A percentile compares a stretch with the other conserved stretches of the same genome.
phyloP scores from a whole-genome alignment of 192 early-diverging fungal genomes.

The Kappamyces sp. region DNA sequence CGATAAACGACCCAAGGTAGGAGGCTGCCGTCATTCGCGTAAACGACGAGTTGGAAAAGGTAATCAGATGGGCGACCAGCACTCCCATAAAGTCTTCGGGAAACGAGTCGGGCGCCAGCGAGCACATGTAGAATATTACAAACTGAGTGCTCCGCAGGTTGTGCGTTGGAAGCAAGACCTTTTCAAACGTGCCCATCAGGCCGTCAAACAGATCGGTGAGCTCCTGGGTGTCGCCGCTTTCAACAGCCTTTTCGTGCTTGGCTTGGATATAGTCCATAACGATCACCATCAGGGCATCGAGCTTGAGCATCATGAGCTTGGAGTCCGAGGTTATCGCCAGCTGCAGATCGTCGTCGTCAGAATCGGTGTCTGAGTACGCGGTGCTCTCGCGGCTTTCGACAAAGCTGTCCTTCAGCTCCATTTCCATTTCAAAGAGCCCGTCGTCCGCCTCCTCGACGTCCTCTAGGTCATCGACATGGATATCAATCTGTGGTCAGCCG shows the following conservation, averaged over 20 bases:
- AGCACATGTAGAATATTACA: constrained; percentile 75
- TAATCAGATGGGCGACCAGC: constrained; percentile 55
- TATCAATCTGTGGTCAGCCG: constrained; percentile 57
- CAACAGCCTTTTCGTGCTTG: constrained; percentile 8
- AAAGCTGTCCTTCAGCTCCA: constrained; percentile 16
- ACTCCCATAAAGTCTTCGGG: constrained; percentile 75
- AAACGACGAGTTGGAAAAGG: constrained; percentile 54
- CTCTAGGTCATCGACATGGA: constrained; percentile 79
- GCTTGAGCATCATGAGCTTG: constrained; percentile 57
- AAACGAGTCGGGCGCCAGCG: constrained; percentile 54
- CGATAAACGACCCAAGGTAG: constrained; percentile 83
- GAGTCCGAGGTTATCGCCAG: constrained; percentile 37
- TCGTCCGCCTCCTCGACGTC: constrained; percentile 48
- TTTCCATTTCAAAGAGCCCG: constrained; percentile 55
- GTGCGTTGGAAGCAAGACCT: constrained; percentile 75
- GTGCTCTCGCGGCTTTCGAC: constrained; percentile 11
- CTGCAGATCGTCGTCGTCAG: constrained; percentile 42
- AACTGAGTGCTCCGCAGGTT: constrained; percentile 91
- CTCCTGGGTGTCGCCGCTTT: not conserved
- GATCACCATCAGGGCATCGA: constrained; percentile 66
- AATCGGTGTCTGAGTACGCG: constrained; percentile 28
- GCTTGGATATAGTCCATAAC: constrained; percentile 29
- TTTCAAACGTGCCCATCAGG: constrained; percentile 74
- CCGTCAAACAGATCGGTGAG: constrained; percentile 56
- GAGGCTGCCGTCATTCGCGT: constrained; percentile 71